Evolutionary conservation across 208 protist genomes (phyloP).

Genomic region (Leishmania tarentolae): DNA sequence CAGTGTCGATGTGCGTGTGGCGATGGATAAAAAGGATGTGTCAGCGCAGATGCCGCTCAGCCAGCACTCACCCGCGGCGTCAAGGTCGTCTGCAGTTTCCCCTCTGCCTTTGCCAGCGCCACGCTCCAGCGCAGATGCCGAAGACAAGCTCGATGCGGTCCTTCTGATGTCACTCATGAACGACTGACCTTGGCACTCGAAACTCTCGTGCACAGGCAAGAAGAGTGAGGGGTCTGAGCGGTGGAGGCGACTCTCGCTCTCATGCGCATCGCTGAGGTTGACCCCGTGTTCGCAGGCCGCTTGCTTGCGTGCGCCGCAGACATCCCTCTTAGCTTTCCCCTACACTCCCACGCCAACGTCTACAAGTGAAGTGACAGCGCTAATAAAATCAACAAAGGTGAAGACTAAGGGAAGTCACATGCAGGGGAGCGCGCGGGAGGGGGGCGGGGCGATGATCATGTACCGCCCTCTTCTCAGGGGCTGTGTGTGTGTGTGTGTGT

Average conservation of each 20-base stretch:
- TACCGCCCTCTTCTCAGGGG: not conserved
- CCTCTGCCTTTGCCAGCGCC: not conserved
- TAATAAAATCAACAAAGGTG: not conserved
- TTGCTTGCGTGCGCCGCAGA: not conserved
- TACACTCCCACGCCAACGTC: not conserved
- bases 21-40: not conserved
- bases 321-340: not conserved
- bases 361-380: not conserved
- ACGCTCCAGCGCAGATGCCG: conserved; percentile 8
- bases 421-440: not conserved
- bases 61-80: not conserved
- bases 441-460: not conserved
- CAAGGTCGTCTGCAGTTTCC: not conserved
- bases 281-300: not conserved
- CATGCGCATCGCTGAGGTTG: not conserved
- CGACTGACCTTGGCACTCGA: not conserved
- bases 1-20: not conserved
- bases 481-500: not conserved
- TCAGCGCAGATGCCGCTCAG: not conserved
- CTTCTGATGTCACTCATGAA: conserved; percentile 32
- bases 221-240: not conserved
- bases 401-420: not conserved
- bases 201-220: not conserved
- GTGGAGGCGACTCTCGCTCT: not conserved
- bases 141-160: conserved; percentile 24